Base-by-base conservation (phyloP, 495 filamentous ascomycete genomes). In the Hyaloscypha hepaticicola region DNA sequence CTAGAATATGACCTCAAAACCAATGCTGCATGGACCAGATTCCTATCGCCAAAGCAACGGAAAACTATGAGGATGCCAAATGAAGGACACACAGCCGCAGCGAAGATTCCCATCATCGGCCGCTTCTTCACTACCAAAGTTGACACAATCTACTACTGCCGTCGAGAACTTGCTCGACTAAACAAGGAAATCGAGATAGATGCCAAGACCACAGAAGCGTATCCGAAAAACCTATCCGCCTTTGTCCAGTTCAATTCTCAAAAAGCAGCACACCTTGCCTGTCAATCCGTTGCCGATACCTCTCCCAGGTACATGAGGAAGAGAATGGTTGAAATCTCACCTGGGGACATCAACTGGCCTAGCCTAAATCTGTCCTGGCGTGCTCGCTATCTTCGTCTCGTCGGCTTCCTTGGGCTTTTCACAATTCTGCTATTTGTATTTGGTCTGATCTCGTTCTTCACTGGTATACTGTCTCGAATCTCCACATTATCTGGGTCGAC, bases 211-310 rank as follows among this genome's bases (percentile, higher is more conserved):
- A 85, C 85, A 0, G 88, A 91, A 66, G 83, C 81, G 56, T 92
- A 85, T 60, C 90, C 90, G 16, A 75, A 88, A 45, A 91, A 91
- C 89, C 91, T 89, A 65, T 92, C 90, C 8, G 89, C 89, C 21
- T 92, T 92, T 69, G 86, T 92, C 61, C 90, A 92, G 64, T 92
- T 92, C 79, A 63, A 63, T 56, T 50, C 60, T 45, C 60, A 63
- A 29, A 63, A 63, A 56, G 60, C 60, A n/a, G 60, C 60, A 55
- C 60, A 63, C 52, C 60, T 63, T 24, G 50, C 60, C 48, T 63
- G 60, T 27, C 60, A 63, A 21, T 63, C 60, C 25, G 50, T 63
- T 56, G 60, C 60, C 49, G 24, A 63, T 29, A 63, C 50, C 33
- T 22, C 50, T 25, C 60, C 60, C 5, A 55, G 51, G 51, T 21